Base-by-base conservation (phyloP, 1,139 yeast species). In the Yamadazyma pseudoaaseri region DNA sequence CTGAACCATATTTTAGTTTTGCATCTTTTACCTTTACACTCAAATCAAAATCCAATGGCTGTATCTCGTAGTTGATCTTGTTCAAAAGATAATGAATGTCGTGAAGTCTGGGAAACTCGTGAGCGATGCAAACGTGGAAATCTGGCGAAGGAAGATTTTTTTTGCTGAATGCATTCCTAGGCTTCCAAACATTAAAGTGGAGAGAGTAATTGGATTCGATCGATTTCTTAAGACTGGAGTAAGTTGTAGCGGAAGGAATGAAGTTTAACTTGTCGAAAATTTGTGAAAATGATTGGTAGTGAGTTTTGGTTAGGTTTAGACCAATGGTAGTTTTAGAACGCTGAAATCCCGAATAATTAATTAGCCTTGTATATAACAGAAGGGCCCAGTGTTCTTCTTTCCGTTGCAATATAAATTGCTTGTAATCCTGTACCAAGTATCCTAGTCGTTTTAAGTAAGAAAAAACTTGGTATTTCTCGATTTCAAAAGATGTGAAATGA, bases 151-250 rank as follows among this genome's bases (percentile, higher is more conserved):
- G 58, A 0, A 86, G 84, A 20, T 55, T 52, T 27, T 78, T 79
- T 50, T 89, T 89, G 37, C 79, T 79, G 58, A 86, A 90, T 7
- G 56, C 58, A 0, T 82, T 75, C 2, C 72, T 65, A 0, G 97
- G 97, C 55, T 86, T 89, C 97, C 97, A 90, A 1, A 86, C 86
- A 48, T 84, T 72, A 48, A 70, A 89, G 1, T 70, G 59, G 1
- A 73, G 51, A 2, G 42, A 30, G 20, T 38, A 33, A 20, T 42
- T 27, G 13, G 41, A 36, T 4, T 20, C 18, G 5, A 21, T 2
- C 2, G 26, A 11, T 49, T 18, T 41, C 42, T 22, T 30, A 16
- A 50, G 33, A 15, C 51, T 42, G 12, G 52, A 57, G 20, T 41
- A 48, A 2, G 52, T 48, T 16, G 45, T 38, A 21, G 54, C 41